Conservation (phyloP, 345 rosid genomes). For the Mangifera indica region DNA sequence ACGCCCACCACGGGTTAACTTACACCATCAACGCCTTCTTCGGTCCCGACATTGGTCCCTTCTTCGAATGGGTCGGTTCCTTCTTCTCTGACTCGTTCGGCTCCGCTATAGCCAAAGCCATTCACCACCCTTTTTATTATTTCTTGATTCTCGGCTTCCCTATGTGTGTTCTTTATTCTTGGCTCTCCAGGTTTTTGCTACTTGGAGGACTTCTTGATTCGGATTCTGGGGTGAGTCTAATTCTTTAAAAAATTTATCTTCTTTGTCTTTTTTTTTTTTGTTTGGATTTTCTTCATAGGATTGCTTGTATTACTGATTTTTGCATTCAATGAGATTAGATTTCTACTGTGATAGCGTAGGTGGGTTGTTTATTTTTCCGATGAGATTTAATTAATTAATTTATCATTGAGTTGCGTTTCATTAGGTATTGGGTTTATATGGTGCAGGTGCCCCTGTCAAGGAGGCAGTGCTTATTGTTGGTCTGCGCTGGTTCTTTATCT, state of each 20-base stretch:
- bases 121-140: constrained; percentile 62
- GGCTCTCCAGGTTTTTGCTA: constrained; percentile 45
- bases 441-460: constrained; percentile 54
- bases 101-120: constrained; percentile 39
- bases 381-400: background rate
- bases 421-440: background rate
- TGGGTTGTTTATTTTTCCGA: background rate
- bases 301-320: too few relatives aligned
- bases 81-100: constrained; percentile 31
- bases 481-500: constrained; percentile 59
- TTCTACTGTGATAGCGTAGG: background rate
- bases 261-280: background rate
- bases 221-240: constrained; percentile 57
- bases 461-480: constrained; percentile 51
- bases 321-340: too few relatives aligned
- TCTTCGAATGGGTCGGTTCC: constrained; percentile 65
- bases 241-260: too few relatives aligned
- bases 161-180: constrained; percentile 45
- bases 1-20: constrained; percentile 54
- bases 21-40: constrained; percentile 71
- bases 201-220: constrained; percentile 49
- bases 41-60: constrained; percentile 74
- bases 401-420: too few relatives aligned
- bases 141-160: constrained; percentile 55
- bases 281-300: background rate